Conservation (phyloP, 805 yeast species). For the Limtongia smithiae region DNA sequence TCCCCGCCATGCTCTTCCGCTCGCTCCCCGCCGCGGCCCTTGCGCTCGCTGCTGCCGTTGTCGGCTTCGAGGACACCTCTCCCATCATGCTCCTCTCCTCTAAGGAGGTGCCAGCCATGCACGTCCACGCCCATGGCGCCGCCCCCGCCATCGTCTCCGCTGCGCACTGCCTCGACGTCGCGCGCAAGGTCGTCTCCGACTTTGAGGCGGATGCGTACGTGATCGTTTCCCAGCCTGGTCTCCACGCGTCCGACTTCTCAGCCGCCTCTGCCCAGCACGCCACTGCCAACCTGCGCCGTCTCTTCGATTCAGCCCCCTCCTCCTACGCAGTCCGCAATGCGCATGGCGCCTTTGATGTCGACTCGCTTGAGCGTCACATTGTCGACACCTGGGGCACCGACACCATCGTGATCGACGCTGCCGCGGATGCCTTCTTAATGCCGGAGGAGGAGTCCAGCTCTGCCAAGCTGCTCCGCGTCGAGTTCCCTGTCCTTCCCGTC, state of each 20-base stretch:
- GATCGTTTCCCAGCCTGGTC: constrained; percentile 45
- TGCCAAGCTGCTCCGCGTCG: constrained; percentile 58
- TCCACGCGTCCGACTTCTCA: constrained; percentile 33
- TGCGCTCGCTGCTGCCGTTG: constrained; percentile 25
- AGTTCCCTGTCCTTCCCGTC: constrained; percentile 50
- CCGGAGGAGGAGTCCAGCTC: constrained; percentile 67
- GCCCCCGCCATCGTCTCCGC: constrained; percentile 26
- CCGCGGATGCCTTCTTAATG: constrained; percentile 44
- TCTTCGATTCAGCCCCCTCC: constrained; percentile 26
- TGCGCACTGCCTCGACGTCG: constrained; percentile 25
- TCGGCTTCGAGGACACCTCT: constrained; percentile 32
- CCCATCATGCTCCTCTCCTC: constrained; percentile 30
- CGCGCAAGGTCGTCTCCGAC: constrained; percentile 26
- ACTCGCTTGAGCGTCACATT: constrained; percentile 44
- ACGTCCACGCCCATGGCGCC: constrained; percentile 22
- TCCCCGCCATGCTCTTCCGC: constrained; percentile 19
- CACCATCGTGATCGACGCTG: constrained; percentile 41
- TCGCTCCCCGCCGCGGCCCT: constrained; percentile 19
- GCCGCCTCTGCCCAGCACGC: constrained; percentile 15
- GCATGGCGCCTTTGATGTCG: constrained; percentile 40
- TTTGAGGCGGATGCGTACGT: constrained; percentile 24
- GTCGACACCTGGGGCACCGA: constrained; percentile 53
- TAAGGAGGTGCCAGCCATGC: constrained; percentile 20
- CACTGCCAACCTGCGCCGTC: constrained; percentile 29
- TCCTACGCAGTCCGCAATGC: constrained; percentile 30